phyloP scores from a whole-genome alignment of 148 eudicot genomes.

The Suaeda aralocaspica region DNA sequence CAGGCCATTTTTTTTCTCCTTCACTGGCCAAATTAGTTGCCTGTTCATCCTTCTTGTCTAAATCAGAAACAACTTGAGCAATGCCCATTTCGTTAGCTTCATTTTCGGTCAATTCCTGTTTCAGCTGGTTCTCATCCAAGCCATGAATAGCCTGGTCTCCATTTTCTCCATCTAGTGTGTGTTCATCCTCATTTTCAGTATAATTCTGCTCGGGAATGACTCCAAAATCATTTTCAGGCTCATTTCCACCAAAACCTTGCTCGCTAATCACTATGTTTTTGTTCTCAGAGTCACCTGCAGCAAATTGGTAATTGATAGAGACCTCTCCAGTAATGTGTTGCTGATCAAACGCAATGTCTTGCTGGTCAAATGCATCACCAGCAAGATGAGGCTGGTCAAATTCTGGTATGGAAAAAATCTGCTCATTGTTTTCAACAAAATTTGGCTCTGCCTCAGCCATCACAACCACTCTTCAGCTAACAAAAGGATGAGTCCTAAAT shows the following conservation, averaged over 20 bases:
- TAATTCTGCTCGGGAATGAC: slow-evolving; percentile 21
- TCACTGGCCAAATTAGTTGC: slow-evolving; percentile 31
- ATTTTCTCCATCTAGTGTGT: slow-evolving; percentile 23
- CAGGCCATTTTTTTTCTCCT: slow-evolving; percentile 80
- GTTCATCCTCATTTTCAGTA: slow-evolving; percentile 28
- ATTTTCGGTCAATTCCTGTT: slow-evolving; percentile 30
- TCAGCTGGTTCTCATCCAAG: slow-evolving; percentile 23
- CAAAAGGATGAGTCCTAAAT: neutral
- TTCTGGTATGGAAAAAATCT: slow-evolving; percentile 23
- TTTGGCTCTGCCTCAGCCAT: slow-evolving; percentile 54
- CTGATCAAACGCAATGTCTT: slow-evolving; percentile 25
- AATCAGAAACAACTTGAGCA: slow-evolving; percentile 28
- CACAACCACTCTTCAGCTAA: slow-evolving; percentile 9
- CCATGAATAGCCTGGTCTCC: slow-evolving; percentile 25
- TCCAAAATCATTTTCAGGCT: slow-evolving; percentile 23
- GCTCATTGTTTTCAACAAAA: slow-evolving; percentile 35
- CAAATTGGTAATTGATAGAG: slow-evolving; percentile 22
- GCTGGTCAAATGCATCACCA: slow-evolving; percentile 26
- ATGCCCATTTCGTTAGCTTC: slow-evolving; percentile 32
- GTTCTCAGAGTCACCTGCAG: slow-evolving; percentile 25
- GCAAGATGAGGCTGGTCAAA: slow-evolving; percentile 27
- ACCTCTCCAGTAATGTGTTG: slow-evolving; percentile 21
- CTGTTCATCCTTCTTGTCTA: slow-evolving; percentile 37
- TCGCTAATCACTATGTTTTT: slow-evolving; percentile 24
- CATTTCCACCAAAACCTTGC: slow-evolving; percentile 23